These are phyloP conservation scores for Saksenaea vasiformis DNA, from an alignment of 371 early-diverging fungal genomes.

Conservation along the genomic window DNA sequence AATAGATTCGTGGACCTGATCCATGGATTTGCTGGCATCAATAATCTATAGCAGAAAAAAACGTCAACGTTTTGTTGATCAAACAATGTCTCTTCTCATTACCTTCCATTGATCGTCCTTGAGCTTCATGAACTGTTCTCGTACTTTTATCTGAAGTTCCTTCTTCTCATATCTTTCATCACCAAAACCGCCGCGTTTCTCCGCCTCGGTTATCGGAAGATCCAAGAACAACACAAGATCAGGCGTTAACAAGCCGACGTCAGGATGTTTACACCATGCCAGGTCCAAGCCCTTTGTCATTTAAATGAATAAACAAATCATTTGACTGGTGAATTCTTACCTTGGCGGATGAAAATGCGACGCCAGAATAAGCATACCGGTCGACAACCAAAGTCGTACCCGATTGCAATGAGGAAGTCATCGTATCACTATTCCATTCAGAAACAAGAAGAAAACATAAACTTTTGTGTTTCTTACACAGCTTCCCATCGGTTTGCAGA, in stretches of 20 bases:
- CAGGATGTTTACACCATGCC: slow-evolving; percentile 90
- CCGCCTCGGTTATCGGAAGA: slow-evolving; percentile 74
- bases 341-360: slow-evolving; percentile 93
- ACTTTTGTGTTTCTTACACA: slow-evolving; percentile 39
- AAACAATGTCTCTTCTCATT: slow-evolving; percentile 2
- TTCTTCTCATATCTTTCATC: slow-evolving; percentile 93
- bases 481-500: slow-evolving; percentile 89
- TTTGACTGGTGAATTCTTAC: slow-evolving; percentile 22
- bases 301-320: not conserved
- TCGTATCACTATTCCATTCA: slow-evolving; percentile 46
- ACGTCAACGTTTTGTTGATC: not conserved
- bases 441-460: not conserved
- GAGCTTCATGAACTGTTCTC: slow-evolving; percentile 59
- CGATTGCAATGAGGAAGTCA: slow-evolving; percentile 52
- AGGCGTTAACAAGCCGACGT: slow-evolving; percentile 87
- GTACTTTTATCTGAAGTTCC: slow-evolving; percentile 84
- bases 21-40: slow-evolving; percentile 22
- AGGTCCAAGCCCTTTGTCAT: slow-evolving; percentile 69
- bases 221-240: slow-evolving; percentile 93
- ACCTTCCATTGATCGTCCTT: slow-evolving; percentile 66
- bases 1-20: slow-evolving; percentile 20
- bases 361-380: slow-evolving; percentile 98
- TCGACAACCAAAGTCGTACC: slow-evolving; percentile 91
- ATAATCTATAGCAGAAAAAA: too few species aligned
- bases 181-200: slow-evolving; percentile 89